Evolutionary conservation across 345 rosid species (phyloP).

Genomic region (Eucalyptus regnans): DNA sequence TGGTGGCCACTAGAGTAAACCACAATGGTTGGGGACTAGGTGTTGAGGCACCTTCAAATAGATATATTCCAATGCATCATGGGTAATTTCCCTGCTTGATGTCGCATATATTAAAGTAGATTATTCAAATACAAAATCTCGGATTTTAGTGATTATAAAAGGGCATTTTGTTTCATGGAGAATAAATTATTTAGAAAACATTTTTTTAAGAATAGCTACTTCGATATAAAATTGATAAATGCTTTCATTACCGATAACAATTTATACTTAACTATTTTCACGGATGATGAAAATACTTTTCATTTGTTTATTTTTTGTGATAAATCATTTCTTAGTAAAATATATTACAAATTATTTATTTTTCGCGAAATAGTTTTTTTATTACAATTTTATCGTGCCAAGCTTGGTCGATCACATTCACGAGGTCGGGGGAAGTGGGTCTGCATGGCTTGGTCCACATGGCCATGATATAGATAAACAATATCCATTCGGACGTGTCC

Average conservation of each 20-base stretch:
- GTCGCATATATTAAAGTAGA: background rate
- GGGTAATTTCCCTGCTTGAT: background rate
- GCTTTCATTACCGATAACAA: rapidly evolving
- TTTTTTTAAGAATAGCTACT: too few species aligned
- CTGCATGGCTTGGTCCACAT: background rate
- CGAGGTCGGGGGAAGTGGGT: background rate
- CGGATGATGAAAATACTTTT: rapidly evolving
- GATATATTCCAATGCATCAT: background rate
- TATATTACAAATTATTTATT: background rate
- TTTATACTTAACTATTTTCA: background rate
- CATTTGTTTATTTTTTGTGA: rapidly evolving
- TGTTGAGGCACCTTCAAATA: background rate
- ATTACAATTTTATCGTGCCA: background rate
- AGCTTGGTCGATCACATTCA: background rate
- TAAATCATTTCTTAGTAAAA: background rate
- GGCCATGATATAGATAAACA: background rate
- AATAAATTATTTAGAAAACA: background rate
- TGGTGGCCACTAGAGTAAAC: too few species aligned
- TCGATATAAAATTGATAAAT: background rate
- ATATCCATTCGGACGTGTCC: background rate
- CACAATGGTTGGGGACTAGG: background rate
- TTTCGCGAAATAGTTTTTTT: rapidly evolving
- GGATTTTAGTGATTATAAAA: background rate
- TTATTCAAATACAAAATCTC: background rate
- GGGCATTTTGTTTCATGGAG: rapidly evolving